Percentiles rank a stretch among this genome's conserved stretches.
Evolutionary conservation across 345 rosid species (phyloP).

Genomic region (Eucalyptus lansdowneana): DNA sequence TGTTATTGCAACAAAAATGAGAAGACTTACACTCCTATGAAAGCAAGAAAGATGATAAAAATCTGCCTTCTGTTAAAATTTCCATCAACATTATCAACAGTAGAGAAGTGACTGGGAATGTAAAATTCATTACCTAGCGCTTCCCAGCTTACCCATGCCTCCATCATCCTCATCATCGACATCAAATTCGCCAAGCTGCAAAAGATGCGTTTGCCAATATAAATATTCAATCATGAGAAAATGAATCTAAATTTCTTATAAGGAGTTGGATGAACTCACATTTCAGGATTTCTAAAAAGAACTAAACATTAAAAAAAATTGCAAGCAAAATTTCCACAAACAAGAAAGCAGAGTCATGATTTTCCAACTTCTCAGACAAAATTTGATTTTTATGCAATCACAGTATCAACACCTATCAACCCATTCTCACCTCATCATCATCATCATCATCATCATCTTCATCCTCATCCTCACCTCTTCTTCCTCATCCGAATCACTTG

Average conservation of each 20-base stretch:
- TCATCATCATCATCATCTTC: conserved; percentile 2
- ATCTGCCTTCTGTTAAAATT: neutral
- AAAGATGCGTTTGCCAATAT: neutral
- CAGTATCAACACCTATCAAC: neutral
- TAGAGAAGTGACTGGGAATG: neutral
- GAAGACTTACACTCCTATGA: neutral
- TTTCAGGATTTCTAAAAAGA: neutral
- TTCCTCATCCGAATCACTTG: conserved; percentile 7
- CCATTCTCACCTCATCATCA: conserved; percentile 4
- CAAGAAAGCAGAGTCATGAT: neutral
- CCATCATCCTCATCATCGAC: conserved; percentile 14
- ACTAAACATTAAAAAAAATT: neutral
- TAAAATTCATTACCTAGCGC: neutral
- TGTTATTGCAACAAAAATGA: neutral
- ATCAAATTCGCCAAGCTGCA: conserved; percentile 43
- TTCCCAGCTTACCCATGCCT: conserved; percentile 3
- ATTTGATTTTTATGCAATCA: neutral
- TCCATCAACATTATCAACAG: neutral
- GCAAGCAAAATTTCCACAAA: neutral
- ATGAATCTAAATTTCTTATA: neutral
- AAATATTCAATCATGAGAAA: neutral
- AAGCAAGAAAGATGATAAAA: neutral
- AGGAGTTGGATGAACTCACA: neutral
- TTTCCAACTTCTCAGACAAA: neutral
- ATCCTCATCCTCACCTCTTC: conserved; percentile 11